phyloP scores from a whole-genome alignment of 2,329 filamentous ascomycete genomes.

The Elsinoe arachidis region DNA sequence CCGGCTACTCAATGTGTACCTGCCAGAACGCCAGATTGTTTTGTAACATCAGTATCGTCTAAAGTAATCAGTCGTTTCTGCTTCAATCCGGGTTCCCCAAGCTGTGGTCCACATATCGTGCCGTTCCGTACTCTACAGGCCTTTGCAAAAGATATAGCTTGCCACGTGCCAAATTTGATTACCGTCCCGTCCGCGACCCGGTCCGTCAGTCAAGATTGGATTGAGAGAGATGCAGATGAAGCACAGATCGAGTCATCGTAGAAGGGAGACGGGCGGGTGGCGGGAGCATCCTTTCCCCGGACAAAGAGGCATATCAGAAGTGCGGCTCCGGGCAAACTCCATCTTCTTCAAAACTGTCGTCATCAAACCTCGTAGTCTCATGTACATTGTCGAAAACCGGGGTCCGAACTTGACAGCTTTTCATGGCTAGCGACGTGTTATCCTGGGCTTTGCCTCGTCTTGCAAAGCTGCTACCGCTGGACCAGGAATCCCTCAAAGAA shows the following conservation, averaged over 20 bases:
- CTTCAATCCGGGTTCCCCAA: background rate
- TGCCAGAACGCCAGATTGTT: background rate
- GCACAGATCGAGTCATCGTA: background rate
- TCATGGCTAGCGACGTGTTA: conserved; percentile 22
- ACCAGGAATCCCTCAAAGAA: conserved; percentile 75
- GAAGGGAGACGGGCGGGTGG: background rate
- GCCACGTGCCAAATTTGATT: background rate
- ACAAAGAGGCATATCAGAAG: background rate
- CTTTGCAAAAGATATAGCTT: background rate
- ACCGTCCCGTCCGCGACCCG: background rate
- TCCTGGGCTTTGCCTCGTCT: conserved; percentile 62
- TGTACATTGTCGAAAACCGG: too few species aligned
- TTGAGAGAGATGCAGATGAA: background rate
- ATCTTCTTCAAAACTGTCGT: background rate
- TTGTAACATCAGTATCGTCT: background rate
- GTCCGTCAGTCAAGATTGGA: background rate
- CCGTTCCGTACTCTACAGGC: background rate
- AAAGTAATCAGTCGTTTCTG: conserved; percentile 1
- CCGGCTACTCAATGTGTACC: background rate
- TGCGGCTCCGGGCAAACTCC: too few species aligned
- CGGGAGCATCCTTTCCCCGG: background rate
- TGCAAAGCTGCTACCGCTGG: conserved; percentile 70
- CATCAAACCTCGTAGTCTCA: background rate
- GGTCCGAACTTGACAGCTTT: background rate
- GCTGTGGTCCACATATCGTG: background rate